Evolutionary conservation across 208 protist species (phyloP), one percentile per base, ranked within the genome.

Genomic region (Trypanosoma cruzi): DNA sequence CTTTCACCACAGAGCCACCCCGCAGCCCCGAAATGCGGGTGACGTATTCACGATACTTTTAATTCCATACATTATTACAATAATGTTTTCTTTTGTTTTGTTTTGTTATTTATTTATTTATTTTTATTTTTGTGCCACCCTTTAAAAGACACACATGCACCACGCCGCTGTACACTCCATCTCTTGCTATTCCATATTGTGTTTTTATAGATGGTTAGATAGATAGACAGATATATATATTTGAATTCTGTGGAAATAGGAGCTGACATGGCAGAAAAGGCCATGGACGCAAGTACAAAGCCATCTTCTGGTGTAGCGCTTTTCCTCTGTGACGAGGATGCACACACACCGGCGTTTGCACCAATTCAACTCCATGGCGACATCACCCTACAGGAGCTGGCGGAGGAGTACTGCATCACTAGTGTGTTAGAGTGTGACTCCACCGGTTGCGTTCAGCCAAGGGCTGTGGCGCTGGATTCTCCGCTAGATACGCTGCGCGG

Each of bases 391-490:
- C 75, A 73, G 31, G 81, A 95, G 29, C 56, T 95, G 37, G 79
- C 84, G 2, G 86, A 93, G 26, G 90, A 93, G 74, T 92, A 83
- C 70, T 83, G 82, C 78, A 80, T 95, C 53, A 93, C 81, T 65
- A 95, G 87, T 52, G 87, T 95, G 16, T 61, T 95, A 10, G 87
- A 95, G 80, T 95, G 90, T 53, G 87, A 95, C 53, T 73, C 79
- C 7, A 59, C 77, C 5, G 90, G 90, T 7, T 69, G 71, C 46
- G 87, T 92, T 37, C 77, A 81, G 63, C 79, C 86, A 7, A 73
- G 90, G 24, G 86, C 87, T 6, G 90, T 95, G 7, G 87, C 85
- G 5, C 84, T 93, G 37, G 87, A 95, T 77, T 93, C 85, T 3
- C 87, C 90, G n/a, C 84, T 81, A 0, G 90, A 95, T 66, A 74